Percentiles rank a stretch among this genome's conserved stretches.
Conservation (phyloP, 1,139 yeast species). For the Yamadazyma jaroonii region DNA sequence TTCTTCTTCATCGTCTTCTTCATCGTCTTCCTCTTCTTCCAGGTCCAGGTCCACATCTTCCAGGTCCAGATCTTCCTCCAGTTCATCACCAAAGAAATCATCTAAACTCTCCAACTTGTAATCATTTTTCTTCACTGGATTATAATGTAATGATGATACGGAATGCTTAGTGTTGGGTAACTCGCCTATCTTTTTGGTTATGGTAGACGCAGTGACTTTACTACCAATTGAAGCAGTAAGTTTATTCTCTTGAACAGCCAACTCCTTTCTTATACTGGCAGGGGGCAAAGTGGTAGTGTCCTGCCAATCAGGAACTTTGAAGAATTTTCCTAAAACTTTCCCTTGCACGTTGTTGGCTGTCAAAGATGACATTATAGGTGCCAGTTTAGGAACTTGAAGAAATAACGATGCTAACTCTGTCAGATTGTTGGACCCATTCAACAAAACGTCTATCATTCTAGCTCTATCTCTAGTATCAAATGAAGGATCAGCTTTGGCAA, state of each 20-base stretch:
- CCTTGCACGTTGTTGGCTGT: conserved; percentile 12
- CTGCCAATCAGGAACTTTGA: conserved; percentile 34
- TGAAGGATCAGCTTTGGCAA: conserved; percentile 71
- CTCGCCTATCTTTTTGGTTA: conserved; percentile 17
- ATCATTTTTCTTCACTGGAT: conserved; percentile 25
- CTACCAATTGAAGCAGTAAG: conserved; percentile 13
- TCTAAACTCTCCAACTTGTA: conserved; percentile 74
- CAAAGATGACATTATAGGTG: conserved; percentile 32
- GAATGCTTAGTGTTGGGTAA: conserved; percentile 25
- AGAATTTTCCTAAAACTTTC: conserved; percentile 21
- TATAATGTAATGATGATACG: conserved; percentile 23
- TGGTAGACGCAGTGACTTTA: conserved; percentile 15
- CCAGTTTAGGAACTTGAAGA: conserved; percentile 80
- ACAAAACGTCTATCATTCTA: conserved; percentile 60
- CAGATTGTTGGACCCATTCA: conserved; percentile 31
- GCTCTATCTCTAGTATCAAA: conserved; percentile 87
- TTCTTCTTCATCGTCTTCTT: conserved; percentile 22
- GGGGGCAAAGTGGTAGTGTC: conserved; percentile 32
- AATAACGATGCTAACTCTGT: conserved; percentile 68
- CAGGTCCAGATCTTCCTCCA: conserved; percentile 23
- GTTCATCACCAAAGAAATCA: conserved; percentile 70
- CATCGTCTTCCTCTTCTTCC: conserved; percentile 22
- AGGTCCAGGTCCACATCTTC: conserved; percentile 16
- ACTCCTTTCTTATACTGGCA: conserved; percentile 35
- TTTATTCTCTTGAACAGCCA: conserved; percentile 24